Evolutionary conservation across 2,329 filamentous ascomycete species (phyloP).

Genomic region (Ophioceras dolichostomum): DNA sequence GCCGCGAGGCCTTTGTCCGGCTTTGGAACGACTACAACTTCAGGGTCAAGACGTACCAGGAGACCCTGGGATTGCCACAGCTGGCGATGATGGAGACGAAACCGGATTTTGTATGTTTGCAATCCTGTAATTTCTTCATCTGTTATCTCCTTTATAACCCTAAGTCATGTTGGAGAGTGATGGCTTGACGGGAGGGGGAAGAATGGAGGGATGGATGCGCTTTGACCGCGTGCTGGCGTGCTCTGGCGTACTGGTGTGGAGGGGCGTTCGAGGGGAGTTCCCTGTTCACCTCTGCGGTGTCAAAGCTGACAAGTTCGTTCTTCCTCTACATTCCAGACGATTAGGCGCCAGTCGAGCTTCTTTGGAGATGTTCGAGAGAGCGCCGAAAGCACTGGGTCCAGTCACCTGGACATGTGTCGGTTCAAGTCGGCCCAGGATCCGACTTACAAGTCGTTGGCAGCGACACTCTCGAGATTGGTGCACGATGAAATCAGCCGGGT

Average conservation of each 20-base stretch:
- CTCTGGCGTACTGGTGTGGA: too few relatives aligned
- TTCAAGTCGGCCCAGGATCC: constrained; percentile 17
- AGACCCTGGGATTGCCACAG: constrained; percentile 7
- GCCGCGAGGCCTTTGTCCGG: constrained; percentile 13
- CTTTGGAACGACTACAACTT: constrained; percentile 21
- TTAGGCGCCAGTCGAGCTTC: constrained; percentile 14
- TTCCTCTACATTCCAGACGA: constrained; percentile 5
- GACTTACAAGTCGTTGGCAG: constrained; percentile 14
- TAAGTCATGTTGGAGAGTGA: too few relatives aligned
- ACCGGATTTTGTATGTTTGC: constrained; percentile 3
- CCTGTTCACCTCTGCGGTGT: too few relatives aligned
- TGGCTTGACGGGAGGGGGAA: too few relatives aligned
- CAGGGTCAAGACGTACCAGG: constrained; percentile 18
- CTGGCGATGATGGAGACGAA: background rate
- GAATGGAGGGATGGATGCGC: too few relatives aligned
- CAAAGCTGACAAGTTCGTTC: too few relatives aligned
- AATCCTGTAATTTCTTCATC: constrained; percentile 1
- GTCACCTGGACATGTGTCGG: constrained; percentile 26
- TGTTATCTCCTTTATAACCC: background rate
- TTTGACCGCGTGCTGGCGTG: too few relatives aligned
- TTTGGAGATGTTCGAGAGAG: constrained; percentile 18
- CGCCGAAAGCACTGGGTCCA: constrained; percentile 20
- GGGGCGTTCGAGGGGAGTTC: too few relatives aligned
- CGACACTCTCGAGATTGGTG: constrained; percentile 9
- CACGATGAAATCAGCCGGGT: constrained; percentile 12